Percentiles rank a stretch among this genome's conserved stretches.
Evolutionary conservation across 352 stramenopile species (phyloP).

Genomic region (Globisporangium parvum): DNA sequence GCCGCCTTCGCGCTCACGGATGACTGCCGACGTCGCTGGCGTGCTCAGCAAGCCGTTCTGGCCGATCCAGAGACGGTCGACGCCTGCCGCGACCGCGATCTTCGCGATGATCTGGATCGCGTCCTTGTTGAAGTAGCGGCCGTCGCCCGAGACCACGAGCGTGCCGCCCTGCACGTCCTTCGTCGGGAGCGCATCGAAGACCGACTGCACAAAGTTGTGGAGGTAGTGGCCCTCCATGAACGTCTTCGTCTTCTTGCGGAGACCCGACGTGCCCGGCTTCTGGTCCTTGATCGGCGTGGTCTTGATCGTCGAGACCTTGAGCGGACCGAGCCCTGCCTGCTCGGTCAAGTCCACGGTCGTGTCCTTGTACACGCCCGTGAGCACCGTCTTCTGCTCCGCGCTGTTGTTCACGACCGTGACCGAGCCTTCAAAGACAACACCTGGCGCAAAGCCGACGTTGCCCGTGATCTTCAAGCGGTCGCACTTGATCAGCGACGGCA

Average conservation of each 20-base stretch:
- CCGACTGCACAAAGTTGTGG: constrained; percentile 97
- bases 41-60: constrained; percentile 96
- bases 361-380: constrained; percentile 91
- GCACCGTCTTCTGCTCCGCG: constrained; percentile 94
- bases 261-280: constrained; percentile 96
- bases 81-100: constrained; percentile 95
- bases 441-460: constrained; percentile 90
- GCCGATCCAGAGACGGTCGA: constrained; percentile 94
- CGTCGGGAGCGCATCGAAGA: constrained; percentile 94
- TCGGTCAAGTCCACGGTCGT: constrained; percentile 93
- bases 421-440: constrained; percentile 89
- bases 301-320: constrained; percentile 79
- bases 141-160: constrained; percentile 96
- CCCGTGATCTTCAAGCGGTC: constrained; percentile 95
- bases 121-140: constrained; percentile 88
- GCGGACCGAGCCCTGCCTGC: constrained; percentile 88
- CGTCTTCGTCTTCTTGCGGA: constrained; percentile 98
- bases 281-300: constrained; percentile 93
- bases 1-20: constrained; percentile 93
- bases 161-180: constrained; percentile 93
- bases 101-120: constrained; percentile 97
- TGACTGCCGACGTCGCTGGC: constrained; percentile 95
- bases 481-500: constrained; percentile 95
- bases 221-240: constrained; percentile 99
- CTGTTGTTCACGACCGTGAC: constrained; percentile 95